These are phyloP conservation scores for Colletotrichum simmondsii DNA, from an alignment of 2,329 filamentous ascomycete genomes.

Conservation along the genomic window DNA sequence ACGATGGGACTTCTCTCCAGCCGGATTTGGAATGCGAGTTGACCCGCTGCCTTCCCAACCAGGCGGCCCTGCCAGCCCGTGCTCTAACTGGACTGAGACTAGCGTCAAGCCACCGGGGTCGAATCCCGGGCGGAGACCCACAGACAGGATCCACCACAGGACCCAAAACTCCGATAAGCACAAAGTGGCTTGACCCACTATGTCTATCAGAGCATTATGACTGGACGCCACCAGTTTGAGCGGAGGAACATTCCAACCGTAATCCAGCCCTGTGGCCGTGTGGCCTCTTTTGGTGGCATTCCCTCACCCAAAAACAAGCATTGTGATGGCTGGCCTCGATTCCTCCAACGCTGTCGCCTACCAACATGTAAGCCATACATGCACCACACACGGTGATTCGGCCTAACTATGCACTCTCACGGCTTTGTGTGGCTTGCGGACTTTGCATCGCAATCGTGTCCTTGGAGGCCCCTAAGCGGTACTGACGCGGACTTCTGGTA, in stretches of 20 bases:
- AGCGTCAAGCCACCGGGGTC: background rate
- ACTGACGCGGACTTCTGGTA: background rate
- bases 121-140: background rate
- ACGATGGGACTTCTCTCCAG: background rate
- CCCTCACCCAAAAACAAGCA: background rate
- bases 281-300: background rate
- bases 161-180: background rate
- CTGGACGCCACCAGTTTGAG: slow-evolving; percentile 16
- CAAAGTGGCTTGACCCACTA: slow-evolving; percentile 1
- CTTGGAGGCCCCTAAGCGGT: background rate
- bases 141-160: accelerated
- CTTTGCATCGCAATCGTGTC: background rate
- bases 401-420: background rate
- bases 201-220: background rate
- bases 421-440: background rate
- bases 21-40: background rate
- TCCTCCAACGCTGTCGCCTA: background rate
- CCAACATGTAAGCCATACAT: background rate
- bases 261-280: background rate
- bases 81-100: background rate
- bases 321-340: background rate
- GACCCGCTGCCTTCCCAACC: background rate
- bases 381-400: slow-evolving; percentile 3
- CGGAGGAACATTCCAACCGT: slow-evolving; percentile 28
- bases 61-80: background rate